Evolutionary conservation across 2,329 filamentous ascomycete species (phyloP), one percentile per base, ranked within the genome.

Genomic region (Fusarium irregulare): DNA sequence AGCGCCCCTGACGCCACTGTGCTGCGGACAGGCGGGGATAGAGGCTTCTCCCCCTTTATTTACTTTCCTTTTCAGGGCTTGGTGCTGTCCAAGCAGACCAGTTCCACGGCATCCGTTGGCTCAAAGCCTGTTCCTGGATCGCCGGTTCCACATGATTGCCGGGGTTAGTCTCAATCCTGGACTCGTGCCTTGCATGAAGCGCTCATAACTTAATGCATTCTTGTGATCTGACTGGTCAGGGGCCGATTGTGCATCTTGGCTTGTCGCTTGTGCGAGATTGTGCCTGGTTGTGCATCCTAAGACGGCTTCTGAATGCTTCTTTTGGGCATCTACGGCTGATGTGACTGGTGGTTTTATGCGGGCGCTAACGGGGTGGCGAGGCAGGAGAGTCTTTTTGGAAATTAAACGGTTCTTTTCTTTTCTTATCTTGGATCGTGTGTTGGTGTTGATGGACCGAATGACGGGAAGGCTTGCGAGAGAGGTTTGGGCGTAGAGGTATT

Each of bases 121-220:
- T 48, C 32, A 21, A 18, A 45, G 25, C 46, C 18, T 58, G 37
- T 46, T 50, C 25, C 54, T 18, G 16, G n/a, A 45, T 65, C 49
- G 18, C 7, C 3, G 23, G 18, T 55, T 61, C 68, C 64, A 71
- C 67, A 34, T 42, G 16, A 41, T 11, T 30, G 27, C 59, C 30
- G 64, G 59, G 68, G 30, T 66, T 49, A 69, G 47, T 56, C 50
- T 60, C 59, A 32, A 37, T 55, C 44, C 34, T 34, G 48, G 37
- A 55, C 48, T 59, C 44, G 68, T 71, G 64, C 68, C 68, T 68
- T 71, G 68, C 68, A 71, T 71, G 68, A 69, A 65, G 56, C 25
- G 59, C 59, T 68, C 68, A 71, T 69, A 71, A 71, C 32, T 67
- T 34, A 53, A 32, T 64, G 55, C 48, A 54, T 60, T 21, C 27